Evolutionary conservation across 139 green algal species (phyloP), one percentile per base, ranked within the genome.

Genomic region (Pseudopediastrum boryanum): DNA sequence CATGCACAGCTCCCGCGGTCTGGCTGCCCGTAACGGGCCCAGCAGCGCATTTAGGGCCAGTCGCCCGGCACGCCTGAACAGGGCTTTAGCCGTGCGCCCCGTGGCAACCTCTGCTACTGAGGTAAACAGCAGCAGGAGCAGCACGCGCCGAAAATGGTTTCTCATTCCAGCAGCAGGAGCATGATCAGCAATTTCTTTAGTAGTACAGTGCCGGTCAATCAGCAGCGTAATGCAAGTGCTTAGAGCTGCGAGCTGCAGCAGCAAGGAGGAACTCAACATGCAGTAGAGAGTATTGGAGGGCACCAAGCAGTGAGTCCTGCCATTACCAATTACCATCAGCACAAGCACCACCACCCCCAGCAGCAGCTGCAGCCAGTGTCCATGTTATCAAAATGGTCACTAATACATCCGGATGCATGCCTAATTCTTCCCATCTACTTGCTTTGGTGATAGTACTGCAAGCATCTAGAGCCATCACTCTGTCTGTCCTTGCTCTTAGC

Each of bases 51-150:
- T 27, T 41, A 0, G 35, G 12, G 58, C 27, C 66, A 59, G 41
- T 12, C 39, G 3, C 12, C 25, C 10, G 6, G 66, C 41, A 16
- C 43, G 66, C 33, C 1, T 74, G 42, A 74, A 43, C 66, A 42
- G 46, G 12, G 12, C 13, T 16, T 16, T 56, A 16, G 12, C 46
- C 13, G 46, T 56, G 46, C 27, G 56, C 27, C 35, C 51, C 2
- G 68, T 76, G 6, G 68, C 68, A 10, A 75, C 75, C 7, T 67
- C 7, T 29, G 68, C 67, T 6, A 62, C 68, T 41, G 61, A 82
- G 75, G 63, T 63, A n/a, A n/a, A n/a, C n/a, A n/a, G n/a, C n/a
- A n/a, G n/a, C n/a, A n/a, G n/a, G n/a, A n/a, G n/a, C n/a, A n/a
- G n/a, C n/a, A n/a, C n/a, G n/a, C n/a, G n/a, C n/a, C n/a, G n/a